A percentile compares a stretch with the other conserved stretches of the same genome.
These are phyloP conservation scores for Arthroderma uncinatum DNA, from an alignment of 2,329 filamentous ascomycete genomes.

Conservation along the genomic window DNA sequence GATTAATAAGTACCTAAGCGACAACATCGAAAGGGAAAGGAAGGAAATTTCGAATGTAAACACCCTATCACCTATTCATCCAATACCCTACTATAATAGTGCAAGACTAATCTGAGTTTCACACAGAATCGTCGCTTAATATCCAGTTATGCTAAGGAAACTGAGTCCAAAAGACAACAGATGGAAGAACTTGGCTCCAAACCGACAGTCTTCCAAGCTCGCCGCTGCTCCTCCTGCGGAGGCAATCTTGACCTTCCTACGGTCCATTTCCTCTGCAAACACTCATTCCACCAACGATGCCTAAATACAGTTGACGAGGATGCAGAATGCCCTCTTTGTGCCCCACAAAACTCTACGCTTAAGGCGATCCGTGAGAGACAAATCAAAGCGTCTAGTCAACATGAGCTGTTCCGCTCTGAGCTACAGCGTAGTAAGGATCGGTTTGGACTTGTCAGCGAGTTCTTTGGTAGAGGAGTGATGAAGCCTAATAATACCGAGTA, in stretches of 20 bases:
- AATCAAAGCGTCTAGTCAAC: slow-evolving; percentile 71
- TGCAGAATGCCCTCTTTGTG: slow-evolving; percentile 77
- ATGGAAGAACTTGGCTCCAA: slow-evolving; percentile 65
- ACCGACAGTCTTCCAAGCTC: slow-evolving; percentile 80
- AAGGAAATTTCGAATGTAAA: slow-evolving; percentile 61
- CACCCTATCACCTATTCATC: slow-evolving; percentile 7
- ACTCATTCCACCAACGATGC: slow-evolving; percentile 90
- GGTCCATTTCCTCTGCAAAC: slow-evolving; percentile 94
- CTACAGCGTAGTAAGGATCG: slow-evolving; percentile 66
- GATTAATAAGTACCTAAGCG: slow-evolving; percentile 82
- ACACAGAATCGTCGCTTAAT: slow-evolving; percentile 64
- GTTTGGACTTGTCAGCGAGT: slow-evolving; percentile 85
- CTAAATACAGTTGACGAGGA: slow-evolving; percentile 56
- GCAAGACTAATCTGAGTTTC: slow-evolving; percentile 1
- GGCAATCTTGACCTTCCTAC: slow-evolving; percentile 71
- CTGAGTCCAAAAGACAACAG: slow-evolving; percentile 65
- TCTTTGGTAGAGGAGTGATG: slow-evolving; percentile 93
- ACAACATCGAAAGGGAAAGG: slow-evolving; percentile 79
- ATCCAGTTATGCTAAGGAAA: slow-evolving; percentile 72
- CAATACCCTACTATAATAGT: background rate
- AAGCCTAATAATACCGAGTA: slow-evolving; percentile 22
- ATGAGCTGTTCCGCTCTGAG: slow-evolving; percentile 79
- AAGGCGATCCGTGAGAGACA: slow-evolving; percentile 77
- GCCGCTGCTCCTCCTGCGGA: slow-evolving; percentile 73
- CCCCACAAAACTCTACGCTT: slow-evolving; percentile 74